Conservation (phyloP, 148 eudicot species). For the Chenopodium quinoa region DNA sequence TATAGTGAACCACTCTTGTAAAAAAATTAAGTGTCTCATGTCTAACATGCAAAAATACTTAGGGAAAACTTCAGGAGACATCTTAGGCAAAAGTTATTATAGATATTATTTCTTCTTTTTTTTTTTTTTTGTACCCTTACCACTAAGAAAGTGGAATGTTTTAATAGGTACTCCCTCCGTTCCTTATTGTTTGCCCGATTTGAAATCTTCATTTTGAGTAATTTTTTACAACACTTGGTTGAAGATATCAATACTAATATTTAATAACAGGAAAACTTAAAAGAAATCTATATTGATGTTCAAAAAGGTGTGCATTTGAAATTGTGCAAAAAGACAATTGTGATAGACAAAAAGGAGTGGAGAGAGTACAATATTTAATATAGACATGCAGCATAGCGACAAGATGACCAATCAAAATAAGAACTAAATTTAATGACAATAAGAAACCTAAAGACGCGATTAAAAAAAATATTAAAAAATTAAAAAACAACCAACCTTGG, state of each 20-base stretch:
- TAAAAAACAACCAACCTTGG: constrained; percentile 48
- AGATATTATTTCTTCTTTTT: not conserved
- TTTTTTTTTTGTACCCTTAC: not conserved
- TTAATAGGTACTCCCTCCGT: not conserved
- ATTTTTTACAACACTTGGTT: too few species aligned
- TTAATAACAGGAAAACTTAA: too few species aligned
- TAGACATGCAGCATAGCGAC: not conserved
- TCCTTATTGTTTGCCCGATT: too few species aligned
- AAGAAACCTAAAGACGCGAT: not conserved
- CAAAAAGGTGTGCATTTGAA: too few species aligned
- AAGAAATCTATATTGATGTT: too few species aligned
- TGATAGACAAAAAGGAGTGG: too few species aligned
- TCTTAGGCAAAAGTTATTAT: not conserved
- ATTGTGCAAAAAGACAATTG: too few species aligned
- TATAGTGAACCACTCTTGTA: not conserved
- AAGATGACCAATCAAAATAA: not conserved
- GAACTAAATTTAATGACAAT: not conserved
- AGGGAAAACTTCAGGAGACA: not conserved
- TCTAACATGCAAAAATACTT: not conserved
- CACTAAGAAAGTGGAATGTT: not conserved
- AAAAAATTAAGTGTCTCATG: not conserved
- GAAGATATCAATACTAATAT: too few species aligned
- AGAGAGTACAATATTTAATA: not conserved
- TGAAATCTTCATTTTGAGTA: too few species aligned
- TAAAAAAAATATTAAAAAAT: not conserved